These are phyloP conservation scores for Penicillium corylophilum DNA, from an alignment of 2,329 filamentous ascomycete species.

Conservation along the genomic window DNA sequence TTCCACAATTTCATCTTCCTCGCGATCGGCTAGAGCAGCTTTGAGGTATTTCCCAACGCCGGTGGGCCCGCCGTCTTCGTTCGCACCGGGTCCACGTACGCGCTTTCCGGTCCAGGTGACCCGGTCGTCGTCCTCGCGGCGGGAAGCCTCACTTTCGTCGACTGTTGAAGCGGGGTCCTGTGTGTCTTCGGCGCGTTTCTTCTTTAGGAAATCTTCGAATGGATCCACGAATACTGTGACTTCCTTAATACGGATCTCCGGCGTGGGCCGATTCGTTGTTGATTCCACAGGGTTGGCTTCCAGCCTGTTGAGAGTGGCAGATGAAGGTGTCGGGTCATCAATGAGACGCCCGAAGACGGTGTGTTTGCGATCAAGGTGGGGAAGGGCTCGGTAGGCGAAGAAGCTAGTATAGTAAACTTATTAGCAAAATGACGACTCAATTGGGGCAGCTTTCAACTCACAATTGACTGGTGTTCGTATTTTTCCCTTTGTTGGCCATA, in stretches of 20 bases:
- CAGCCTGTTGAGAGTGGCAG: constrained; percentile 62
- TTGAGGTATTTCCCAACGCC: constrained; percentile 80
- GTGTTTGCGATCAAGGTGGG: constrained; percentile 91
- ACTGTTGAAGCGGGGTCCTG: constrained; percentile 41
- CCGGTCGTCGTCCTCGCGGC: constrained; percentile 71
- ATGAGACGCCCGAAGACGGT: constrained; percentile 92
- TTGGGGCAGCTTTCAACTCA: constrained; percentile 25
- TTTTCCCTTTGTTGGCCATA: constrained; percentile 99
- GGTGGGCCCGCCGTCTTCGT: constrained; percentile 51
- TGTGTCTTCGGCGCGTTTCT: constrained; percentile 65
- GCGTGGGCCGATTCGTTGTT: constrained; percentile 69
- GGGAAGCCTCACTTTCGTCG: constrained; percentile 25
- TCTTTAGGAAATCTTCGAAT: constrained; percentile 86
- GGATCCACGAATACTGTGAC: constrained; percentile 88
- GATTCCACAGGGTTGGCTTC: constrained; percentile 74
- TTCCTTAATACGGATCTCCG: constrained; percentile 78
- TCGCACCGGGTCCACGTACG: constrained; percentile 66
- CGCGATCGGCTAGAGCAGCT: constrained; percentile 48
- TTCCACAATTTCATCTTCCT: constrained; percentile 61
- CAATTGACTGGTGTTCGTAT: constrained; percentile 93
- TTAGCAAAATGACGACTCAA: neutral
- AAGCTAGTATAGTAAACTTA: constrained; percentile 53
- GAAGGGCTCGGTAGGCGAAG: constrained; percentile 79
- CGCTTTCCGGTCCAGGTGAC: constrained; percentile 97
- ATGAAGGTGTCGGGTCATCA: constrained; percentile 56